Evolutionary conservation across 2,329 filamentous ascomycete genomes (phyloP).

Genomic region (Hypoxylon sp.): DNA sequence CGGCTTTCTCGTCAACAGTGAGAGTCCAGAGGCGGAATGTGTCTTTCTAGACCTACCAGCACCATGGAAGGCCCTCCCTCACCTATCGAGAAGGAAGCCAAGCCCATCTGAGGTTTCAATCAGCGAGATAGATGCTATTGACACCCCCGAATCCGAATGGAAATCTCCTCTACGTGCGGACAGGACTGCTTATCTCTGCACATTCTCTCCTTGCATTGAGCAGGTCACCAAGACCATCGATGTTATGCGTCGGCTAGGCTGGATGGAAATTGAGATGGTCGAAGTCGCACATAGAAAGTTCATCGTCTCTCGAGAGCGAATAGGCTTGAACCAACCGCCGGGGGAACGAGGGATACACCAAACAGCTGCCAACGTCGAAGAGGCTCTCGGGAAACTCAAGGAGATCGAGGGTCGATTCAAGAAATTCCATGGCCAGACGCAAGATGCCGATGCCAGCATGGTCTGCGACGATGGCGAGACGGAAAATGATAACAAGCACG

Average conservation of each 20-base stretch:
- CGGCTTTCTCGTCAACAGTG: conserved; percentile 71
- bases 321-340: conserved; percentile 70
- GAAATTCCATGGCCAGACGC: conserved; percentile 62
- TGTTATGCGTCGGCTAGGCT: conserved; percentile 79
- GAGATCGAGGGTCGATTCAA: conserved; percentile 75
- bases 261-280: conserved; percentile 93
- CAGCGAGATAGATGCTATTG: conserved; percentile 26
- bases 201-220: conserved; percentile 96
- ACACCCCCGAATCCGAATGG: conserved; percentile 49
- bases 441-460: conserved; percentile 50
- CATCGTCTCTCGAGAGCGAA: conserved; percentile 81
- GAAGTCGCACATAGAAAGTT: conserved; percentile 83
- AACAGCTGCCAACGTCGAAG: conserved; percentile 75
- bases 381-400: conserved; percentile 77
- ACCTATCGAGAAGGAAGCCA: conserved; percentile 69
- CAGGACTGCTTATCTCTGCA: conserved; percentile 82
- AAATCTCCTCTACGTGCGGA: conserved; percentile 73
- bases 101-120: conserved; percentile 38
- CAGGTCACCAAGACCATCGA: conserved; percentile 90
- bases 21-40: conserved; percentile 70
- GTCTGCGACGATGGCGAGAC: conserved; percentile 45
- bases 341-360: conserved; percentile 74
- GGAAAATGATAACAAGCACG: conserved; percentile 44
- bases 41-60: conserved; percentile 84
- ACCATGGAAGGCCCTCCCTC: conserved; percentile 80